phyloP scores from a whole-genome alignment of 108 stramenopile species.

The Nannochloropsis gaditana region DNA sequence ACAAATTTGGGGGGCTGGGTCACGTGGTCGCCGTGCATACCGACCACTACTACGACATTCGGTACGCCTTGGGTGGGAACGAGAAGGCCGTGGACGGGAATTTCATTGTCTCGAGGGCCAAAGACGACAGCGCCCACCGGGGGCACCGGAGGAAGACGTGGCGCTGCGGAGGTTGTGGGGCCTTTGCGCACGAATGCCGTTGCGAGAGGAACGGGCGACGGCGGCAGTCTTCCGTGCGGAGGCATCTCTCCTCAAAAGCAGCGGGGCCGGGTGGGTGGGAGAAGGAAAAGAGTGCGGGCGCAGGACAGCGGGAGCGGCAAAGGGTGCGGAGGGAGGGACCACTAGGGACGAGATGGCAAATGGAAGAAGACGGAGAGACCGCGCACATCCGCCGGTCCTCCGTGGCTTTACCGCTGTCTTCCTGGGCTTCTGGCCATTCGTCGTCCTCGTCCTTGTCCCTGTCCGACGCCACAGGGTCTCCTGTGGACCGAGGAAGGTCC shows the following conservation, averaged over 20 bases:
- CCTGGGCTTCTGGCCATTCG: background rate
- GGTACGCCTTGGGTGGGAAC: background rate
- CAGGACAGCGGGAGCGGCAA: background rate
- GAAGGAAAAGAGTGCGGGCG: too few relatives aligned
- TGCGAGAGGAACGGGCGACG: background rate
- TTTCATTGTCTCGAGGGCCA: background rate
- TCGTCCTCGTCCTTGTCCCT: background rate
- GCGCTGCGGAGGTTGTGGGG: background rate
- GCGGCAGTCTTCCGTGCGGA: background rate
- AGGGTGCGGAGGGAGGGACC: background rate
- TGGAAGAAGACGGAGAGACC: background rate
- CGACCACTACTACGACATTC: background rate
- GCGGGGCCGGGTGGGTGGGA: background rate
- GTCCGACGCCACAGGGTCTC: background rate
- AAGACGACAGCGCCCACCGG: conserved; percentile 9
- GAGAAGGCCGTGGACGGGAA: background rate
- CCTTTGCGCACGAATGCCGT: conserved; percentile 1
- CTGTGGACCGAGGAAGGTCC: too few relatives aligned
- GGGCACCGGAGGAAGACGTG: conserved; percentile 4
- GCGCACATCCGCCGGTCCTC: background rate
- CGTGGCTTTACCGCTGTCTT: background rate
- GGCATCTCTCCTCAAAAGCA: background rate
- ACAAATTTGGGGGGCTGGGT: background rate
- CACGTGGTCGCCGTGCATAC: conserved; percentile 16
- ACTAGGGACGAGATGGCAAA: background rate